Evolutionary conservation across 2,329 filamentous ascomycete species (phyloP), one percentile per base, ranked within the genome.

Genomic region (Cercospora zeina): DNA sequence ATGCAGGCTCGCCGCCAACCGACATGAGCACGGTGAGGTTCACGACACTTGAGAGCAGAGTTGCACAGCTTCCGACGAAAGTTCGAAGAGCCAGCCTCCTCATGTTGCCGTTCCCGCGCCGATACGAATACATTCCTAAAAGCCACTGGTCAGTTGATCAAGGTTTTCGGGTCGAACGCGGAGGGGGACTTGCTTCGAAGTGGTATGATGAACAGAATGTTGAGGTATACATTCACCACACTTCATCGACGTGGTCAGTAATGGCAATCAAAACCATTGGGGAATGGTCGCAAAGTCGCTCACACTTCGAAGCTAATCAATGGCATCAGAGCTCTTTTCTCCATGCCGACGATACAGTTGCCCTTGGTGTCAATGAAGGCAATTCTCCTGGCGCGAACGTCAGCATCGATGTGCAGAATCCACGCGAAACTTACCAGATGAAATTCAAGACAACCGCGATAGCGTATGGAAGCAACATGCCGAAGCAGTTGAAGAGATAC

Each of bases 401-500:
- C 36, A 64, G 62, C 54, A 19, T 21, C 2, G 4, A 59, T 37
- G 6, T 16, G 31, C 13, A 10, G 5, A n/a, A 3, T 30, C 16
- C 27, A 8, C 47, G 34, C 9, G 24, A n/a, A 30, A 16, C 10
- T 4, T 37, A 63, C 63, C 63, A 63, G 42, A 65, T 31, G 19
- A 65, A 65, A 21, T 61, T 62, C 14, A 65, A 36, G 2, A 63
- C 58, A 5, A 65, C 61, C 16, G 37, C 58, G 30, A 62, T 51
- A 4, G 49, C 37, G 39, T 65, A 65, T 34, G 63, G 63, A 16
- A 61, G 21, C 11, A 65, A 33, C 63, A 65, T 65, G 4, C 58
- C 63, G 33, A 63, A 65, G 55, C 58, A 65, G 31, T 65, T 65
- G 63, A 65, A 62, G 5, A 62, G 36, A 36, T 65, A 63, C 13